Evolutionary conservation across 108 stramenopile species (phyloP), one percentile per base, ranked within the genome.

Genomic region (Cyclostephanos invisitatus): DNA sequence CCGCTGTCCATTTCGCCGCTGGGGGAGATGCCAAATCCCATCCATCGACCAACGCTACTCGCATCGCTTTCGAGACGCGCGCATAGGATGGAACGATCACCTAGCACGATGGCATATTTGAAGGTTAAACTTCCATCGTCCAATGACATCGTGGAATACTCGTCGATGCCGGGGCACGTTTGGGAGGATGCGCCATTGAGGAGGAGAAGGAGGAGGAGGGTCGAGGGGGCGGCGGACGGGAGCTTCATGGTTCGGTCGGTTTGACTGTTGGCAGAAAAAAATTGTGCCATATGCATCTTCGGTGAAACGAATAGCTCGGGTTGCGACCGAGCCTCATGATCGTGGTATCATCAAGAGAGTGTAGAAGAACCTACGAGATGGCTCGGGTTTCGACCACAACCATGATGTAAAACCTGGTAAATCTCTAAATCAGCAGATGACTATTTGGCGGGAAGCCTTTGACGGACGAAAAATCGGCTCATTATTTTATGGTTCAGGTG

Each of bases 1-100:
- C 56, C 50, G 21, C 64, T 77, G 17, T 68, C 38, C 81, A 82
- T 82, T 48, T 21, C 20, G 17, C 42, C 46, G 1, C 12, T 44
- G 27, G 77, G 62, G 12, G 62, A 64, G 40, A 72, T 38, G 9
- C 70, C 77, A 47, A 71, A 72, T 1, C 70, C 77, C 62, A 77
- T 12, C 70, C 70, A 77, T 5, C 70, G n/a, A n/a, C n/a, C n/a
- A n/a, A n/a, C 66, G 17, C 49, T 46, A 25, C 12, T 9, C 18
- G 12, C 4, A 11, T 40, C 58, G 37, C 35, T 29, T 17, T 63
- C 54, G 32, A 72, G 35, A 56, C 57, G 62, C 1, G 38, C 64
- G 46, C 73, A 63, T 20, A 73, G 46, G 17, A 73, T 55, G 53
- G 25, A 40, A 22, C 38, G 48, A 11, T 66, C 65, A 32, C 53